These are phyloP conservation scores for Thelonectria discophora DNA, from an alignment of 2,329 filamentous ascomycete species.

Conservation along the genomic window DNA sequence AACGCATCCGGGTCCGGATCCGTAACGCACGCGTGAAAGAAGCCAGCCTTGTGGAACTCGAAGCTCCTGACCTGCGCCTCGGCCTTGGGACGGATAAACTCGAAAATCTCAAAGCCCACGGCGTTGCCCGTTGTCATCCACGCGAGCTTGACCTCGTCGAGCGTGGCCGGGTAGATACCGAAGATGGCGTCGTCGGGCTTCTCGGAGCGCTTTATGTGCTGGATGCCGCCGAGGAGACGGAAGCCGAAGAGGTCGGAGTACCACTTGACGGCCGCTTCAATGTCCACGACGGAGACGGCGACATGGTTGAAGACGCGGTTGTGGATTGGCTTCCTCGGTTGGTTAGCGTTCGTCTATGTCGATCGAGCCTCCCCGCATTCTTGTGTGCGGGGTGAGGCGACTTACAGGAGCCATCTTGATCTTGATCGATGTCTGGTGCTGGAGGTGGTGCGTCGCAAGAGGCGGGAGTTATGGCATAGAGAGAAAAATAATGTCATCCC, in stretches of 20 bases:
- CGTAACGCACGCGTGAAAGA: conserved; percentile 48
- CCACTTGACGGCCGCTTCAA: conserved; percentile 23
- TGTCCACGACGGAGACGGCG: conserved; percentile 19
- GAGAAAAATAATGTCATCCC: too few species aligned
- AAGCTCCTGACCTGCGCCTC: conserved; percentile 18
- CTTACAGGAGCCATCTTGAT: not conserved
- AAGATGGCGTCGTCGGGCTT: conserved; percentile 42
- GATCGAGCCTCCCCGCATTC: not conserved
- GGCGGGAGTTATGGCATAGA: too few species aligned
- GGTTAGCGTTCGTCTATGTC: conserved; percentile 1
- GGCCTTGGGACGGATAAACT: conserved; percentile 42
- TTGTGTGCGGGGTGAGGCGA: not conserved
- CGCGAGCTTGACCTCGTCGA: conserved; percentile 43
- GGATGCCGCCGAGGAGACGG: conserved; percentile 12
- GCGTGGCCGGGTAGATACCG: conserved; percentile 41
- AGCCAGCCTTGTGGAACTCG: conserved; percentile 42
- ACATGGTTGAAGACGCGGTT: conserved; percentile 23
- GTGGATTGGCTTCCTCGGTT: conserved; percentile 8
- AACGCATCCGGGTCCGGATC: conserved; percentile 42
- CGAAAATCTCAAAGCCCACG: conserved; percentile 47
- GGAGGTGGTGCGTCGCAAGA: too few species aligned
- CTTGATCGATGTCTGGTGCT: too few species aligned
- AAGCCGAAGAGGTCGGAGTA: conserved; percentile 27
- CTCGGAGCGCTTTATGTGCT: conserved; percentile 28
- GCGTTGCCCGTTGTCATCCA: conserved; percentile 45